A percentile compares a stretch with the other conserved stretches of the same genome.
phyloP scores from a whole-genome alignment of 1,139 yeast species.

The Meyerozyma smithsonii region DNA sequence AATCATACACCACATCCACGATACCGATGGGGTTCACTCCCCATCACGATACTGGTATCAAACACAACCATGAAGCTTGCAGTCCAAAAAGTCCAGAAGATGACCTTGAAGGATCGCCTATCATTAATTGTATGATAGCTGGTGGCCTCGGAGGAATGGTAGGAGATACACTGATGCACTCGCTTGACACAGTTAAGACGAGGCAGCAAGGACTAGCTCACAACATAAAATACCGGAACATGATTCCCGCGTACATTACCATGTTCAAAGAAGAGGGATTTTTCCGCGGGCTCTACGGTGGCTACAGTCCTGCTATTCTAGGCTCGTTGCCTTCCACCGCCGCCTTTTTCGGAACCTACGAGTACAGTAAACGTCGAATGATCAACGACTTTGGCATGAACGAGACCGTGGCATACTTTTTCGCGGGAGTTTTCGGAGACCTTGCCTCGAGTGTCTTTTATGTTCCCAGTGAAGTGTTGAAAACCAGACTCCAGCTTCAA shows the following conservation, averaged over 20 bases:
- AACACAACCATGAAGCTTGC: slow-evolving; percentile 3
- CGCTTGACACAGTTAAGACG: slow-evolving; percentile 92
- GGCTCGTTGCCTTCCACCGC: slow-evolving; percentile 95
- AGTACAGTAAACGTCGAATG: slow-evolving; percentile 66
- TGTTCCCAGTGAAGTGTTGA: slow-evolving; percentile 96
- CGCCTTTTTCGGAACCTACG: slow-evolving; percentile 87
- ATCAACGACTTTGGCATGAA: slow-evolving; percentile 62
- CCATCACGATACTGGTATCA: slow-evolving; percentile 14
- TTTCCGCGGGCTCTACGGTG: slow-evolving; percentile 81
- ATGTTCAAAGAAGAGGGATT: slow-evolving; percentile 81
- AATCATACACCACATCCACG: slow-evolving; percentile 36
- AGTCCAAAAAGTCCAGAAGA: slow-evolving; percentile 1
- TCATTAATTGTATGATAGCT: slow-evolving; percentile 69
- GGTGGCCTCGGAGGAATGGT: slow-evolving; percentile 95
- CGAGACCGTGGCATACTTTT: slow-evolving; percentile 74
- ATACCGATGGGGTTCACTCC: slow-evolving; percentile 38
- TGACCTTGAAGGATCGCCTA: slow-evolving; percentile 28
- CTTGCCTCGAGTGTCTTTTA: slow-evolving; percentile 85
- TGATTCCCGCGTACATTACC: slow-evolving; percentile 67
- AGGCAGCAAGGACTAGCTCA: slow-evolving; percentile 90
- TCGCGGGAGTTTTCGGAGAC: slow-evolving; percentile 90
- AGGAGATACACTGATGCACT: slow-evolving; percentile 93
- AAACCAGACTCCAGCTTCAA: slow-evolving; percentile 88
- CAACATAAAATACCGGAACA: slow-evolving; percentile 58
- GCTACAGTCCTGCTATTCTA: slow-evolving; percentile 84